A percentile compares a stretch with the other conserved stretches of the same genome.
Evolutionary conservation across 2,329 filamentous ascomycete species (phyloP).

Genomic region (Fusarium sp.): DNA sequence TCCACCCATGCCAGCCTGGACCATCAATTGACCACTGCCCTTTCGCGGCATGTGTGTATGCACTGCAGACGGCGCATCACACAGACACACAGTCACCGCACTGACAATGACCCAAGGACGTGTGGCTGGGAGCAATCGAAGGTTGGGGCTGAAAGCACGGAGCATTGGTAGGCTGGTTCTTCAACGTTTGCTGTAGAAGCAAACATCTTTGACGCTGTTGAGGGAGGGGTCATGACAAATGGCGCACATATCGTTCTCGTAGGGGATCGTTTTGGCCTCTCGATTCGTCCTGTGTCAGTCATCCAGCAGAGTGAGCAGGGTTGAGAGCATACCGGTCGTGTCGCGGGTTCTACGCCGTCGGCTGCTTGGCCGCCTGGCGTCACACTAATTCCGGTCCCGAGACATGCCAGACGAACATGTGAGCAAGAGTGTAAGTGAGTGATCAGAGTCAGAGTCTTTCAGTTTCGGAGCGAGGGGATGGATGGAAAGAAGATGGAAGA

Average conservation of each 20-base stretch:
- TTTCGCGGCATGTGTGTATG: not conserved
- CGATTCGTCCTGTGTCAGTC: not conserved
- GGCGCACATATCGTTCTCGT: not conserved
- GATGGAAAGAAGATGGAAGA: conserved; percentile 12
- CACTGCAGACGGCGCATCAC: not conserved
- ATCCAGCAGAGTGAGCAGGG: not conserved
- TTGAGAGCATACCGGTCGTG: not conserved
- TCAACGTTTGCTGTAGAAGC: conserved; percentile 16
- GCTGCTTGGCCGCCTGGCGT: conserved; percentile 7
- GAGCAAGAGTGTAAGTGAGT: conserved; percentile 1
- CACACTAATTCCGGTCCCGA: conserved; percentile 24
- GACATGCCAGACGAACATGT: not conserved
- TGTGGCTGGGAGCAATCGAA: not conserved
- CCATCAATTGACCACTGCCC: conserved; percentile 22
- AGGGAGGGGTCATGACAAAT: not conserved
- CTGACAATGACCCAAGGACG: conserved; percentile 1
- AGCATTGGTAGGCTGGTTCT: conserved; percentile 14
- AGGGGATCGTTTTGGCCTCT: not conserved
- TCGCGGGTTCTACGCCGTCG: not conserved
- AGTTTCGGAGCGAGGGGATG: not conserved
- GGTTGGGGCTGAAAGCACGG: conserved; percentile 23
- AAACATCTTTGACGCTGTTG: conserved; percentile 17
- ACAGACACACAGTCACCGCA: conserved; percentile 6
- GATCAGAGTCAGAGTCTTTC: not conserved
- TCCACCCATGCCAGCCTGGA: conserved; percentile 1